Conservation (phyloP, 257 asterid species). For the Solanum habrochaites region DNA sequence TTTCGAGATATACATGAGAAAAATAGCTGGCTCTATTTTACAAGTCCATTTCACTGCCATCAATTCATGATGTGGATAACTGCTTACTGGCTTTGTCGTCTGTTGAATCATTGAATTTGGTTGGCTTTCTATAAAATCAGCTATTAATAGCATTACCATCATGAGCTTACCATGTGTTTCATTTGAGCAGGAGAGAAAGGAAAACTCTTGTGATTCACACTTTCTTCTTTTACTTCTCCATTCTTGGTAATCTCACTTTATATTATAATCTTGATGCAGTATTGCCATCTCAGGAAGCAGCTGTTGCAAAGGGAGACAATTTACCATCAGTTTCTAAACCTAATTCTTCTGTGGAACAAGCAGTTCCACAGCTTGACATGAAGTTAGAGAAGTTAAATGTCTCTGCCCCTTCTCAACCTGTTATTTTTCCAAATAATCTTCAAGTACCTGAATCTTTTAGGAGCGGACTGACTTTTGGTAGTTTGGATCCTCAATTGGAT, state of each 20-base stretch:
- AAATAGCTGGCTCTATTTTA: background rate
- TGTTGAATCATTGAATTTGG: background rate
- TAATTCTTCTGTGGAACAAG: constrained; percentile 10
- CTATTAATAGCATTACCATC: background rate
- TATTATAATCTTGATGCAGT: constrained; percentile 16
- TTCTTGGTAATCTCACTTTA: background rate
- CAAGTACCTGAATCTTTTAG: constrained; percentile 42
- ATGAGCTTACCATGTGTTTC: background rate
- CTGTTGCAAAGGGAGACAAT: constrained; percentile 8
- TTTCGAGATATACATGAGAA: background rate
- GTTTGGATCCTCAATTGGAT: constrained; percentile 24
- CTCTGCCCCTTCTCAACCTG: constrained; percentile 21
- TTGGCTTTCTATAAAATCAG: background rate
- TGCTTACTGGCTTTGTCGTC: background rate
- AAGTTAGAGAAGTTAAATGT: constrained; percentile 19
- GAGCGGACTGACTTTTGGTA: constrained; percentile 44
- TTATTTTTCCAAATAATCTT: constrained; percentile 46
- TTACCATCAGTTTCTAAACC: constrained; percentile 6
- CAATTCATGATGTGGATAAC: background rate
- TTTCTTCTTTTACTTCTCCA: background rate
- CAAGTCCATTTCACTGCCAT: background rate
- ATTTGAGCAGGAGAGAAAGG: background rate
- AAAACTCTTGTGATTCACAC: background rate
- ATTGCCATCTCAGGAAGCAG: constrained; percentile 16
- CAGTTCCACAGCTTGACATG: constrained; percentile 19